phyloP scores from a whole-genome alignment of 768 basidiomycete genomes.

The Suillus brevipes region DNA sequence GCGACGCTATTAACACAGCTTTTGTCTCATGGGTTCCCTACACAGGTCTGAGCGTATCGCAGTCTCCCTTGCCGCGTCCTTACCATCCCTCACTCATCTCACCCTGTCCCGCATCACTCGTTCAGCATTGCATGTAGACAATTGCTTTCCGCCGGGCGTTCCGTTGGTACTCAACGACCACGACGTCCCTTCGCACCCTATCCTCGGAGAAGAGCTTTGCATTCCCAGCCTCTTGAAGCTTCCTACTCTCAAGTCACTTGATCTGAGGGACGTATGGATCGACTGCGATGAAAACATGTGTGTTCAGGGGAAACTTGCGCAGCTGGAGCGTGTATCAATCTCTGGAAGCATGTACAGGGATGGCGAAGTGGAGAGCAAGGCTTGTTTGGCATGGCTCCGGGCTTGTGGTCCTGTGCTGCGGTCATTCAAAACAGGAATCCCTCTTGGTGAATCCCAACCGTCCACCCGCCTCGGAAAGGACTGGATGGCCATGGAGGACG shows the following conservation, averaged over 20 bases:
- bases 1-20: conserved; percentile 8
- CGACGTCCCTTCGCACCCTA: conserved; percentile 56
- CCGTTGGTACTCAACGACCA: conserved; percentile 64
- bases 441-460: conserved; percentile 21
- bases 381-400: conserved; percentile 26
- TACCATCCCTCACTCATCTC: conserved; percentile 55
- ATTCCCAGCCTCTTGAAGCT: conserved; percentile 69
- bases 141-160: conserved; percentile 41
- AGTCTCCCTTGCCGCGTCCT: conserved; percentile 64
- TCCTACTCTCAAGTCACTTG: conserved; percentile 58
- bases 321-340: conserved; percentile 24
- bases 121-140: conserved; percentile 64
- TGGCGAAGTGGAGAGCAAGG: conserved; percentile 19
- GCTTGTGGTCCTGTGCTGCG: conserved; percentile 23
- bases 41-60: conserved; percentile 56
- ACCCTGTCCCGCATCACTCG: conserved; percentile 65
- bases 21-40: not conserved
- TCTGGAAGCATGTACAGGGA: conserved; percentile 33
- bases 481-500: not conserved
- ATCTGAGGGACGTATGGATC: conserved; percentile 70
- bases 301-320: conserved; percentile 12
- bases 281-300: conserved; percentile 36
- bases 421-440: conserved; percentile 22
- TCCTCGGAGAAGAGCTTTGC: conserved; percentile 55
- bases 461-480: not conserved